Evolutionary conservation across 106 monocot species (phyloP).

Genomic region (Posidonia australis): DNA sequence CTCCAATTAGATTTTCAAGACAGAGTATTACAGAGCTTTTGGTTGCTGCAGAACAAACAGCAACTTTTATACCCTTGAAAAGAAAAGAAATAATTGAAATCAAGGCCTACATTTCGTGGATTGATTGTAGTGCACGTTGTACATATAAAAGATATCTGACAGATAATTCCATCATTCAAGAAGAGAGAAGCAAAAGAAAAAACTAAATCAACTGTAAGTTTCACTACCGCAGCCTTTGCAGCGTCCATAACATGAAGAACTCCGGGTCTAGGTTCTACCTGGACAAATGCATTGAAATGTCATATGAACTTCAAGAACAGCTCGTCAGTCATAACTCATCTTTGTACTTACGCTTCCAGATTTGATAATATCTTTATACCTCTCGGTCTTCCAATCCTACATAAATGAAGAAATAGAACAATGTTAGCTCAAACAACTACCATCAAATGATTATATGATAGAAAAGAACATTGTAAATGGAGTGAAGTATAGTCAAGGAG

Average conservation of each 20-base stretch:
- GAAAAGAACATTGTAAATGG: not conserved
- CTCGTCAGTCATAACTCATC: not conserved
- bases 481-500: no score
- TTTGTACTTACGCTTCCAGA: conserved; percentile 72
- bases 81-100: conserved; percentile 1
- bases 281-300: not conserved
- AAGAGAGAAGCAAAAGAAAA: not conserved
- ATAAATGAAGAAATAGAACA: conserved; percentile 6
- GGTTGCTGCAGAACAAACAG: conserved; percentile 98
- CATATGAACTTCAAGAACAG: not conserved
- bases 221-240: conserved; percentile 91
- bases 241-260: conserved; percentile 90
- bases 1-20: conserved; percentile 83
- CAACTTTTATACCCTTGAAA: conserved; percentile 72
- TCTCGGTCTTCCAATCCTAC: conserved; percentile 98
- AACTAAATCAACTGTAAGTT: not conserved
- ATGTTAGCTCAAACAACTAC: not conserved
- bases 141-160: no score
- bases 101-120: no score
- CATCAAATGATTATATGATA: not conserved
- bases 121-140: no score
- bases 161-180: not conserved
- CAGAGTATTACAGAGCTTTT: conserved; percentile 91
- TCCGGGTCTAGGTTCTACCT: conserved; percentile 91
- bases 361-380: conserved; percentile 89